phyloP scores from a whole-genome alignment of 345 rosid species.

The Orychophragmus violaceus region DNA sequence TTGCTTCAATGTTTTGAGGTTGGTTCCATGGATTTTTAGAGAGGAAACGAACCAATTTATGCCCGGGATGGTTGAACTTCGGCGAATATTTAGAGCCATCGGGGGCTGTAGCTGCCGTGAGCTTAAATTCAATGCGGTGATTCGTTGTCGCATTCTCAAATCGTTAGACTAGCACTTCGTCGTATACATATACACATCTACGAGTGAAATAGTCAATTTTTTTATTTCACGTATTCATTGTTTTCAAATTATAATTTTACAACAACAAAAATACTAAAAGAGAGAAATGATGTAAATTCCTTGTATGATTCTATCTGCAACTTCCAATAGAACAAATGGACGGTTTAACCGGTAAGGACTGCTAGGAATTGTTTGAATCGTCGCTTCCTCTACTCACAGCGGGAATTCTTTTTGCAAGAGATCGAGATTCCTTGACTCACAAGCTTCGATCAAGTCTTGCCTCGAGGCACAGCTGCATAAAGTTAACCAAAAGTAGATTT shows the following conservation, averaged over 20 bases:
- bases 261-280: background rate
- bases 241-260: background rate
- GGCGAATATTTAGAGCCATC: background rate
- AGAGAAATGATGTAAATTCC: background rate
- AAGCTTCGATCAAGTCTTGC: constrained; percentile 79
- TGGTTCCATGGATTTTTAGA: constrained; percentile 32
- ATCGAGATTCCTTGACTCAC: constrained; percentile 89
- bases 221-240: background rate
- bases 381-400: constrained; percentile 35
- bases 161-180: no score
- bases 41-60: background rate
- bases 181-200: background rate
- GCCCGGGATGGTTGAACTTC: background rate
- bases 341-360: background rate
- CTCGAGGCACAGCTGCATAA: constrained; percentile 74
- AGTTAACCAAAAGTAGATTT: background rate
- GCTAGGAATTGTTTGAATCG: background rate
- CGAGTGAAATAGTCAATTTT: background rate
- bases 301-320: constrained; percentile 5
- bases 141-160: constrained; percentile 12
- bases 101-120: background rate
- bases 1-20: constrained; percentile 40
- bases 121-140: background rate
- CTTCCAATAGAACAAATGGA: background rate
- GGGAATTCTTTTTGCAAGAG: constrained; percentile 86